These are phyloP conservation scores for Hygrocybe punicea DNA, from an alignment of 768 basidiomycete genomes.

Conservation along the genomic window DNA sequence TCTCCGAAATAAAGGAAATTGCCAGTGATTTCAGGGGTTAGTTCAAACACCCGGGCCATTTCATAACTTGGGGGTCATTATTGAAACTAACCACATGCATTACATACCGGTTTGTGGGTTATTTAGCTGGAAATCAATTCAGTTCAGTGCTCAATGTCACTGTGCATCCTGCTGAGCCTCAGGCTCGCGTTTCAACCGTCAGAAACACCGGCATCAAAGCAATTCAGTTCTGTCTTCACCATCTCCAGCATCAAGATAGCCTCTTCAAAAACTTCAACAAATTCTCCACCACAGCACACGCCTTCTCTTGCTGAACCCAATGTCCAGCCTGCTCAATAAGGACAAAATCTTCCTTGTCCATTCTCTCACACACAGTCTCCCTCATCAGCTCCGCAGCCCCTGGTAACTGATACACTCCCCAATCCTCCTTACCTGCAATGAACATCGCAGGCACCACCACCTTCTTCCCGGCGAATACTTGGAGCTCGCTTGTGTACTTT, in stretches of 20 bases:
- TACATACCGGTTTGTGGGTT: no score
- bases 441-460: conserved; percentile 57
- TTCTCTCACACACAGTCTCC: conserved; percentile 29
- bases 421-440: conserved; percentile 41
- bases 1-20: no score
- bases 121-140: no score
- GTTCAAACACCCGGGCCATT: no score
- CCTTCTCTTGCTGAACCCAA: conserved; percentile 59
- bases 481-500: conserved; percentile 39
- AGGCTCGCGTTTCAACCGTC: no score
- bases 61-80: no score
- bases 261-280: conserved; percentile 43
- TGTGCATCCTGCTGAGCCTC: no score
- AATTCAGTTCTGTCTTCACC: neutral
- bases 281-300: conserved; percentile 40
- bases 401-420: conserved; percentile 13
- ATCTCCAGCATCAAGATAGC: neutral
- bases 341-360: conserved; percentile 47
- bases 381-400: conserved; percentile 42
- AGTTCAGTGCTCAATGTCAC: no score
- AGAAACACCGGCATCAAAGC: neutral
- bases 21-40: no score
- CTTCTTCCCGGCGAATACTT: conserved; percentile 43
- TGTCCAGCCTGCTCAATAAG: conserved; percentile 57
- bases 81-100: no score